phyloP scores from a whole-genome alignment of 192 early-diverging fungal species.

The Umbelopsis isabellina region DNA sequence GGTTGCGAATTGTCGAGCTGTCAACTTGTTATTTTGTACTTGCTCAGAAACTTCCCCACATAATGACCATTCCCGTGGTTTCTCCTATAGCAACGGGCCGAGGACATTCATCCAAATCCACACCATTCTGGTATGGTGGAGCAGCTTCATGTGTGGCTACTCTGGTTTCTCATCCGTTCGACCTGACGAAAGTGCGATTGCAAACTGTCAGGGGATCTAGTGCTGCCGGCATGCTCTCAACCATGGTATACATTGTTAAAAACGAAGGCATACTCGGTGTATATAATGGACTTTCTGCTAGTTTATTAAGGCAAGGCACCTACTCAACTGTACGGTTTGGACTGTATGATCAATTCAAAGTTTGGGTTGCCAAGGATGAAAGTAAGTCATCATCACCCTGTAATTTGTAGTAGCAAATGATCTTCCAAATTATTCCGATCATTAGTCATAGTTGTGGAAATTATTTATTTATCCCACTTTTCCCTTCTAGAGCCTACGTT shows the following conservation, averaged over 20 bases:
- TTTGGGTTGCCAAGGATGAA: slow-evolving; percentile 51
- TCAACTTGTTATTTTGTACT: not conserved
- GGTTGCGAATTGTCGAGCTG: slow-evolving; percentile 8
- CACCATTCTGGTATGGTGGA: slow-evolving; percentile 44
- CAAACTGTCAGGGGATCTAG: slow-evolving; percentile 41
- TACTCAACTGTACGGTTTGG: slow-evolving; percentile 85
- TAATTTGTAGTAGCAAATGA: too few species aligned
- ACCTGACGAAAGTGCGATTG: slow-evolving; percentile 89
- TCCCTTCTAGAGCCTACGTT: slow-evolving; percentile 33
- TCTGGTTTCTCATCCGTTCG: slow-evolving; percentile 79
- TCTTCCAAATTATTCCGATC: too few species aligned
- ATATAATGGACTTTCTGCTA: slow-evolving; percentile 59
- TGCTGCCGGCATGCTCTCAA: slow-evolving; percentile 58
- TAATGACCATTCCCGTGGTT: slow-evolving; percentile 21
- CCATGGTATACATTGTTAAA: slow-evolving; percentile 67
- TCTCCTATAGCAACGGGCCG: slow-evolving; percentile 8
- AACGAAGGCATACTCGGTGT: slow-evolving; percentile 32
- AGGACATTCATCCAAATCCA: not conserved
- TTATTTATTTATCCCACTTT: slow-evolving; percentile 14
- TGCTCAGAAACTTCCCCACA: not conserved
- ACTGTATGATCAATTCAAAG: slow-evolving; percentile 72
- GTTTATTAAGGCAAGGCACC: slow-evolving; percentile 73
- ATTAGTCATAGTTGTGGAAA: not conserved
- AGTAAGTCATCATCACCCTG: slow-evolving; percentile 39
- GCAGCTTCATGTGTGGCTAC: slow-evolving; percentile 59